Base-by-base conservation (phyloP, 1,139 yeast genomes). In the Saccharomycopsis hybrid region DNA sequence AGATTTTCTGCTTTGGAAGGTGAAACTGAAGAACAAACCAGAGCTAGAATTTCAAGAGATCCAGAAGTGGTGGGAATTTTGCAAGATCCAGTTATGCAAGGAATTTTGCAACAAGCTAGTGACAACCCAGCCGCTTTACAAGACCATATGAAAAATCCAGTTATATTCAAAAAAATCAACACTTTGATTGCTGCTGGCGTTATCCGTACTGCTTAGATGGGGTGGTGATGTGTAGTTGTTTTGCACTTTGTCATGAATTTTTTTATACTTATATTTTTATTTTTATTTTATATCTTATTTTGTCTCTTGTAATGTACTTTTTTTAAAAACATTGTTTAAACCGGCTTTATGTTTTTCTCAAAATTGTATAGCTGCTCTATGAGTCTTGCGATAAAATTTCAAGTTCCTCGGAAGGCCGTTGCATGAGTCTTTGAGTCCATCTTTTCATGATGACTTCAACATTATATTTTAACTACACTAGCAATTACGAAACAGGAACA, bases 101-200 rank as follows among this genome's bases (percentile, higher is more conserved):
- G 92, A 55, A 92, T 94, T 59, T 77, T 94, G 65, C 84, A 81
- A 58, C 98, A 94, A 71, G 98, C 97, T 24, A 87, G 85, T 67
- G 88, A 82, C 56, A 86, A 94, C 65, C 98, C 98, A 44, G 96
- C 96, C 48, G 97, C 98, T 46, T 77, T 94, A 60, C 94, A 87
- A 65, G 97, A 92, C 60, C 98, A 94, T 70, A 89, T 94, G 97
- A 86, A 80, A 74, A 94, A 92, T 70, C 97, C 98, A 37, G 95
- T 82, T 57, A 89, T 94, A 50, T 79, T 82, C 62, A 83, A 82
- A 68, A 94, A 92, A 80, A 82, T 94, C 62, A 85, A 86, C 66
- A 78, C 86, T 63, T 78, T 94, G 69, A 84, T 90, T 65, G 95
- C 97, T 52, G 97, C 98, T 33, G 99, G 99, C 65, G 88, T 94